Conservation (phyloP, 1,139 yeast genomes). For the Scheffersomyces illinoinensis region DNA sequence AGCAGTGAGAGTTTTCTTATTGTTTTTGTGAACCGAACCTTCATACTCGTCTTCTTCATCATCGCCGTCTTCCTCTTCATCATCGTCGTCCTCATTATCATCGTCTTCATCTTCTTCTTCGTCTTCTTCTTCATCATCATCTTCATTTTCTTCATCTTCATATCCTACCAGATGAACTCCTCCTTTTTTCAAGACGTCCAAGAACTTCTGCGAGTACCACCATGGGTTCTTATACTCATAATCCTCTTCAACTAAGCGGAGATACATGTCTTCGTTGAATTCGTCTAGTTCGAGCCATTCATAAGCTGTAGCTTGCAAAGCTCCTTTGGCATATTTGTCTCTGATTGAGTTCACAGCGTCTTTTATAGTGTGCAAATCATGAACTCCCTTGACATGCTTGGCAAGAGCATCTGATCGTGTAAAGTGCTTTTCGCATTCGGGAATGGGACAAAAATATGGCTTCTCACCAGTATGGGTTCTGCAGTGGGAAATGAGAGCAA, state of each 20-base stretch:
- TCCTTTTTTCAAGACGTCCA: slow-evolving; percentile 20
- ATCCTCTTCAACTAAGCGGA: slow-evolving; percentile 32
- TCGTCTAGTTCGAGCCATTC: slow-evolving; percentile 7
- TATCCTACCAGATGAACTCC: slow-evolving; percentile 1
- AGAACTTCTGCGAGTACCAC: slow-evolving; percentile 42
- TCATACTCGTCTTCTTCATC: not conserved
- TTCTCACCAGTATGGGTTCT: slow-evolving; percentile 68
- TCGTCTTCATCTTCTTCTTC: slow-evolving; percentile 11
- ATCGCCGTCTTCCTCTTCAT: slow-evolving; percentile 3
- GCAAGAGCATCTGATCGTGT: slow-evolving; percentile 62
- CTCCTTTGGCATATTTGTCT: slow-evolving; percentile 8
- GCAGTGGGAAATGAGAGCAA: slow-evolving; percentile 63
- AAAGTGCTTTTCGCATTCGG: slow-evolving; percentile 67
- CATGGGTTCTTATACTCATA: slow-evolving; percentile 41
- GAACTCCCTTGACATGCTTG: slow-evolving; percentile 63
- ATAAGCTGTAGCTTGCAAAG: not conserved
- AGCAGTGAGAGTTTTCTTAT: not conserved
- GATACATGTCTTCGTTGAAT: slow-evolving; percentile 29
- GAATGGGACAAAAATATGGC: slow-evolving; percentile 67
- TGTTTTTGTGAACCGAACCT: not conserved
- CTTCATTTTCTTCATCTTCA: slow-evolving; percentile 5
- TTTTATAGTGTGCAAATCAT: slow-evolving; percentile 46
- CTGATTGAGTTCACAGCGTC: slow-evolving; percentile 34
- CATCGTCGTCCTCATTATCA: slow-evolving; percentile 10
- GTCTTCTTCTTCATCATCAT: slow-evolving; percentile 11